These are phyloP conservation scores for Echinosophora koreensis DNA, from an alignment of 306 rosid species.

Conservation along the genomic window DNA sequence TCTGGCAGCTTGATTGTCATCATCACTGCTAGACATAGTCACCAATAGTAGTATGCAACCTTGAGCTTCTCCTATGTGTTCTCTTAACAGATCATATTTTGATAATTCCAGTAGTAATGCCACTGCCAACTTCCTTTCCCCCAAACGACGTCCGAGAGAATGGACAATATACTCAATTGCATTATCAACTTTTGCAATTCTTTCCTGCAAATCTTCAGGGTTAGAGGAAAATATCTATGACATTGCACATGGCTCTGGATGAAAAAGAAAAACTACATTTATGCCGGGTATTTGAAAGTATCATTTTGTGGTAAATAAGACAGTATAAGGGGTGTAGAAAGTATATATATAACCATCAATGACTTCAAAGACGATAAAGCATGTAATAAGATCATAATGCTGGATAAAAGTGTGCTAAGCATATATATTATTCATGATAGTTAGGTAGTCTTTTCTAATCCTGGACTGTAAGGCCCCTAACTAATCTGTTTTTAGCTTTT, in stretches of 20 bases:
- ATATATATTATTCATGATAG: conserved; percentile 9
- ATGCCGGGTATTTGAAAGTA: conserved; percentile 8
- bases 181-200: conserved; percentile 57
- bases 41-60: conserved; percentile 87
- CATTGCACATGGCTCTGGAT: conserved; percentile 9
- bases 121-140: conserved; percentile 79
- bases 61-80: conserved; percentile 76
- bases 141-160: conserved; percentile 81
- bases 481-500: neutral
- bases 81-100: conserved; percentile 56
- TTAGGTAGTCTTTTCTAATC: conserved; percentile 7
- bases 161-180: conserved; percentile 74
- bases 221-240: conserved; percentile 12
- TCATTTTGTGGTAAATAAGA: neutral
- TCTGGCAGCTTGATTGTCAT: conserved; percentile 77
- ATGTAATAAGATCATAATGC: conserved; percentile 26
- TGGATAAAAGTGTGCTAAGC: conserved; percentile 18
- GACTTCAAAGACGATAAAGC: conserved; percentile 22
- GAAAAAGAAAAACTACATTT: neutral
- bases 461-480: conserved; percentile 7
- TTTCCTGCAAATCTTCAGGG: conserved; percentile 63
- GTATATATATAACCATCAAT: neutral
- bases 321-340: conserved; percentile 14
- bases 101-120: conserved; percentile 78
- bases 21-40: conserved; percentile 84